These are phyloP conservation scores for Suhomyces xylopsoci DNA, from an alignment of 805 yeast species.

Conservation along the genomic window DNA sequence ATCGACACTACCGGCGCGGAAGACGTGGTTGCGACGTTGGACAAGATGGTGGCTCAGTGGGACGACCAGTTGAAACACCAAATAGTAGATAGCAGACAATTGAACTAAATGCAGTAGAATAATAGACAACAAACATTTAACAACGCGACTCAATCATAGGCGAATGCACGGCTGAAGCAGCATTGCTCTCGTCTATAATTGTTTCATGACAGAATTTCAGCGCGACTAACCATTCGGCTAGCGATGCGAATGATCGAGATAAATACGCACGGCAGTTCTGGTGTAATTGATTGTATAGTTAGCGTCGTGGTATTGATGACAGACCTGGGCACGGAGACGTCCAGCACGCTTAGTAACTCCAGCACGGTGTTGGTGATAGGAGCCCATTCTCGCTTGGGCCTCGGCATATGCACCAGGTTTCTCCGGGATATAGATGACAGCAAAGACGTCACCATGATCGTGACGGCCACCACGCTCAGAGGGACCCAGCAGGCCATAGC, in stretches of 20 bases:
- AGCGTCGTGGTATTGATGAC: not conserved
- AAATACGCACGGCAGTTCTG: too few species aligned
- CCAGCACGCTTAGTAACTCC: constrained; percentile 5
- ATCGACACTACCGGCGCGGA: constrained; percentile 63
- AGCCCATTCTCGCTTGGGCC: constrained; percentile 6
- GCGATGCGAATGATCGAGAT: not conserved
- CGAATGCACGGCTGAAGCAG: not conserved
- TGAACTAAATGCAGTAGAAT: too few species aligned
- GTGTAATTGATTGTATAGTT: too few species aligned
- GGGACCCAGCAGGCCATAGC: constrained; percentile 74
- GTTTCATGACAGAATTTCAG: not conserved
- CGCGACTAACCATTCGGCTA: not conserved
- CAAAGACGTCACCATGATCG: constrained; percentile 67
- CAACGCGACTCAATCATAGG: too few species aligned
- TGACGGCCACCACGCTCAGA: constrained; percentile 85
- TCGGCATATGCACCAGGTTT: constrained; percentile 6
- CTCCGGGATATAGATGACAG: constrained; percentile 41
- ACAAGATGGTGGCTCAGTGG: constrained; percentile 62
- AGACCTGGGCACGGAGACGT: not conserved
- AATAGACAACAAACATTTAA: too few species aligned
- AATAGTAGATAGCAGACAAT: constrained; percentile 49
- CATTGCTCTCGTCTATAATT: not conserved
- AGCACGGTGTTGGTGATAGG: constrained; percentile 8
- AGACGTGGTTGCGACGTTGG: constrained; percentile 65
- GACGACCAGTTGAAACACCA: constrained; percentile 71